Evolutionary conservation across 208 protist genomes (phyloP), one percentile per base, ranked within the genome.

Genomic region (Blechomonas ayalai): DNA sequence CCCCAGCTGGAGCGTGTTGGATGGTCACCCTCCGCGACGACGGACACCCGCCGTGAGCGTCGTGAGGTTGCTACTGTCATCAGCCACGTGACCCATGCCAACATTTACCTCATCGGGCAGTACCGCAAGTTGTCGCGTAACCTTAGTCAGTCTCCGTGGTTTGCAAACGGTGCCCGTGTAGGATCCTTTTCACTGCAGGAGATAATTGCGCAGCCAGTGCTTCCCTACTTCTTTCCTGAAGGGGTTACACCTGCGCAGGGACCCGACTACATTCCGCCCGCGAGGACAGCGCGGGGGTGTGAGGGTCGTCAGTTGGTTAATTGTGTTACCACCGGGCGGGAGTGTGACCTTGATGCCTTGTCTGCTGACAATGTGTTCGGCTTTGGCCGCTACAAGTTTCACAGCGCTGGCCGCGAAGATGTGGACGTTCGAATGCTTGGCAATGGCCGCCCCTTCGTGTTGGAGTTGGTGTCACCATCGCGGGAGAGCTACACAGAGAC

Each of bases 341-440:
- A 32, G 15, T 19, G 24, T 4, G 40, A 63, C 29, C 60, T 61
- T 4, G 42, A 42, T 10, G 29, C 43, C 31, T 48, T 66, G n/a
- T 42, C 59, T 3, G 22, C 56, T n/a, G 28, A 76, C 37, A 28
- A 69, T 15, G 78, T 90, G 28, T 83, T 82, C 35, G 84, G 84
- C 27, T 85, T 78, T 49, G 80, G 69, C 28, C 59, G 77, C 28
- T 94, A 90, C 72, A 89, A 89, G 59, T 96, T 97, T 54, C 81
- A 94, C 60, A 95, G 88, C 45, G 78, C 90, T 23, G 95, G 95
- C 9, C 76, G 95, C 37, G 92, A 97, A 63, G 95, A 97, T 53
- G 73, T 95, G 41, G 92, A 97, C 59, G 95, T 97, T 36, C 79
- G 95, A 32, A 97, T 97, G 95, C 73, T 97, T 7, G 92, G 92